Evolutionary conservation across 2,329 filamentous ascomycete species (phyloP), one percentile per base, ranked within the genome.

Genomic region (Aspergillaceae sp.): DNA sequence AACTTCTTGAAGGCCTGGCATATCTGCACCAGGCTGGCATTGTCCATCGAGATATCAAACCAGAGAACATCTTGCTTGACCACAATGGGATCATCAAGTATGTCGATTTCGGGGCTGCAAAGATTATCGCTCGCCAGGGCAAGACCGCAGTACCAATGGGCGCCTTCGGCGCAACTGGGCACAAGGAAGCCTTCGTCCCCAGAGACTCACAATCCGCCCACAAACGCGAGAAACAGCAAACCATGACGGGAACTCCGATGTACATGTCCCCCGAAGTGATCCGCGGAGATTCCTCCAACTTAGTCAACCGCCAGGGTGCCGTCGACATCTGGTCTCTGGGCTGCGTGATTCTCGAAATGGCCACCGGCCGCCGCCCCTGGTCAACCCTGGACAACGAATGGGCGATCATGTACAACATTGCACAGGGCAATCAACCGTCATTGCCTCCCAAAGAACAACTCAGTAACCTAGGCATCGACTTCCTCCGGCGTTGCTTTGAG

Each of bases 361-460:
- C 88, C 3, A 98, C 92, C 0, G 92, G 92, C 19, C 81, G 89
- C 51, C 82, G 91, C 10, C 92, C 92, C 1, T 98, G 92, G 92
- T 88, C 89, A 28, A 88, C 84, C 53, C 81, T 97, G 41, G 92
- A 98, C 72, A 98, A 98, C 63, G 92, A 98, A 68, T 98, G 90
- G 89, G 92, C 92, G 37, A 97, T 98, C 71, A 98, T 98, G 92
- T 98, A 96, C 77, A 97, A 97, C 73, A 98, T 98, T 61, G 92
- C 92, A 1, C 91, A 95, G 64, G 92, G 92, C 53, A 94, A 96
- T 58, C 86, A 89, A 42, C 92, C 92, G 4, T 84, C 88, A 62
- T 75, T 96, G 46, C 92, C 92, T 1, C 76, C 80, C 1, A 65
- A 74, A 1, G 91, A 97, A 44, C 91, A 97, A 67, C 78, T 98